Conservation (phyloP, 2,329 filamentous ascomycete genomes). For the Aaosphaeria arxii region DNA sequence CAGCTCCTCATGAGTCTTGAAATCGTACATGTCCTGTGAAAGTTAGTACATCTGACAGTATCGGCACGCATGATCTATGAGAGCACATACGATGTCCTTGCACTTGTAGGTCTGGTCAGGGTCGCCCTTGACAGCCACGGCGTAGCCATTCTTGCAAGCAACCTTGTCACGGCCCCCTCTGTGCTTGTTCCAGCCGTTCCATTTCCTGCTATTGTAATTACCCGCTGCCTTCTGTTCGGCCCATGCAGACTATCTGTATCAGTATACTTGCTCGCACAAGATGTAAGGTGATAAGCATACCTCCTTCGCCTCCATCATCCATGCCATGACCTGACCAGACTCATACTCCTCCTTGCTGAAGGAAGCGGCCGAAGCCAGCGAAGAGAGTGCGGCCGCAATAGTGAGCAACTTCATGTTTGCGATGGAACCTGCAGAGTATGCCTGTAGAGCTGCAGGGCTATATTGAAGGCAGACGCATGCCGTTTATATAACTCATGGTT, state of each 20-base stretch:
- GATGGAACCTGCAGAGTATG: not conserved
- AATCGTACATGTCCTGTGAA: slow-evolving; percentile 52
- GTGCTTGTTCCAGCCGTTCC: slow-evolving; percentile 29
- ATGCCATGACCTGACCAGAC: slow-evolving; percentile 31
- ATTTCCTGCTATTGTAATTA: slow-evolving; percentile 27
- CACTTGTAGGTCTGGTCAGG: slow-evolving; percentile 41
- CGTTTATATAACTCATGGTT: too few relatives aligned
- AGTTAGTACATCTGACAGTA: slow-evolving; percentile 4
- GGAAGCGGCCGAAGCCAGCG: slow-evolving; percentile 27
- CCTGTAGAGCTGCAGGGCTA: too few relatives aligned
- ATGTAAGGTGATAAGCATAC: slow-evolving; percentile 6
- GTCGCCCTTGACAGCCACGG: slow-evolving; percentile 36
- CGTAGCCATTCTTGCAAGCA: slow-evolving; percentile 32
- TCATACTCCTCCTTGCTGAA: slow-evolving; percentile 25
- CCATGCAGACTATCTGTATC: slow-evolving; percentile 24
- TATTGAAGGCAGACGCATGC: too few relatives aligned
- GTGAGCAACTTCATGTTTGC: slow-evolving; percentile 33
- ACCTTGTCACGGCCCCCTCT: slow-evolving; percentile 24
- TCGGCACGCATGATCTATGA: not conserved
- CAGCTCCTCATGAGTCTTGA: slow-evolving; percentile 54
- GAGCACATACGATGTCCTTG: slow-evolving; percentile 45
- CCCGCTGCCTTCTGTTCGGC: slow-evolving; percentile 29
- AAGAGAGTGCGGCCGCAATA: slow-evolving; percentile 25
- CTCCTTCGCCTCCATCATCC: slow-evolving; percentile 35
- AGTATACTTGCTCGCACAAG: slow-evolving; percentile 4